Conservation (phyloP, 2,329 filamentous ascomycete genomes). For the Exserohilum turcica region DNA sequence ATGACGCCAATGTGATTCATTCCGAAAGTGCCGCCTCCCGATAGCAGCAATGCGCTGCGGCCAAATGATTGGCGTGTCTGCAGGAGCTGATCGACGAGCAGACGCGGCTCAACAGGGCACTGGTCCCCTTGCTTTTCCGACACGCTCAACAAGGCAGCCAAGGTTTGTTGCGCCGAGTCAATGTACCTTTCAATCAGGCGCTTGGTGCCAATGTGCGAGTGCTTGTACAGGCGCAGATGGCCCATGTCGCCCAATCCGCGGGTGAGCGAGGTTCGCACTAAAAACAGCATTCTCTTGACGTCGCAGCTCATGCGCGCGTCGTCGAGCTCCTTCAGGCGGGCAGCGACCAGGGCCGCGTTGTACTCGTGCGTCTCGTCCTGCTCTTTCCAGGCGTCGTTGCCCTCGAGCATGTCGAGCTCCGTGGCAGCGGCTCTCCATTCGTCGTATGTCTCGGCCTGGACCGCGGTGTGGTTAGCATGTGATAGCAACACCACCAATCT, state of each 20-base stretch:
- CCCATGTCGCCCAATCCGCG: conserved; percentile 87
- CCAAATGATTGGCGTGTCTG: conserved; percentile 80
- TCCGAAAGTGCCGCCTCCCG: conserved; percentile 85
- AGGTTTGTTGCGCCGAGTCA: conserved; percentile 74
- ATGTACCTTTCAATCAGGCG: conserved; percentile 85
- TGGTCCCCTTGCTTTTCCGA: conserved; percentile 55
- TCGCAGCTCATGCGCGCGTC: conserved; percentile 74
- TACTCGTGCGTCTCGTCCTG: conserved; percentile 72
- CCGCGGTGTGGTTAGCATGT: conserved; percentile 31
- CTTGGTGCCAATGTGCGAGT: conserved; percentile 86
- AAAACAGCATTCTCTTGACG: conserved; percentile 75
- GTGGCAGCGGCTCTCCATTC: conserved; percentile 78
- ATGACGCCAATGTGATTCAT: conserved; percentile 92
- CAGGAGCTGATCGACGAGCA: conserved; percentile 70
- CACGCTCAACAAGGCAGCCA: conserved; percentile 71
- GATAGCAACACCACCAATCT: conserved; percentile 24
- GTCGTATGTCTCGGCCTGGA: conserved; percentile 67
- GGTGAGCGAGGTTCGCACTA: conserved; percentile 78
- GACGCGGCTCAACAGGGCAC: conserved; percentile 62
- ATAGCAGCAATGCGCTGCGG: conserved; percentile 80
- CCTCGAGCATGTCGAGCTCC: conserved; percentile 79
- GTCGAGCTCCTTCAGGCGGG: conserved; percentile 74
- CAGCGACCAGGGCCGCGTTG: conserved; percentile 69
- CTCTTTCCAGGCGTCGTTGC: conserved; percentile 80
- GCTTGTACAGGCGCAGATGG: conserved; percentile 78